Evolutionary conservation across 2,329 filamentous ascomycete genomes (phyloP), one percentile per base, ranked within the genome.

Genomic region (Colletotrichum simmondsii): DNA sequence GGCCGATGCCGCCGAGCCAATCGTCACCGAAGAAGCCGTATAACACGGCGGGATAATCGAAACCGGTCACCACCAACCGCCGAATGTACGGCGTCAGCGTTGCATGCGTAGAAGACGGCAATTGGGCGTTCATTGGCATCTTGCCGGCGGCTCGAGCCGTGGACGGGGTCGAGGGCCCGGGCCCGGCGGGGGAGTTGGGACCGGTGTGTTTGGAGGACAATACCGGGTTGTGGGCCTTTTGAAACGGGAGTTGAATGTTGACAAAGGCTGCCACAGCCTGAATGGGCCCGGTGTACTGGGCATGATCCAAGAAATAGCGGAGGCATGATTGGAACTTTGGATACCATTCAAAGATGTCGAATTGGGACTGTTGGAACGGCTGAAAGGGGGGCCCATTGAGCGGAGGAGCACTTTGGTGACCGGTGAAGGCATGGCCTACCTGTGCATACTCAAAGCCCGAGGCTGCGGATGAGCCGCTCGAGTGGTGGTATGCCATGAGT

Each of bases 1-100:
- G 91, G 0, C 95, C 93, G 61, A 98, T 88, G 2, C 97, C 97
- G 24, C 89, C 86, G 42, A 86, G 83, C 94, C 95, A 99, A 80
- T 97, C 93, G 75, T 98, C 94, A n/a, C 97, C 97, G 78, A 98
- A 99, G 85, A 98, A 98, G 12, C 95, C 95, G 79, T 98, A 94
- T 73, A 99, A 86, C n/a, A 98, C 92, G 0, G 92, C 92, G 0
- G 93, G 92, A 53, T 92, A 92, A 81, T 98, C 97, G 85, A 97
- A 97, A 2, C 95, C 96, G 0, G 96, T 98, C 19, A 94, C 94
- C 59, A 98, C 92, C 2, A 98, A 89, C 19, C 97, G 94, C 42
- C 96, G 92, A 74, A 98, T 92, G 81, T 97, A 99, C 0, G 97
- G 96, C 4, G 97, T 89, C 12, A 98, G 87, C 1, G 94, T 95